Evolutionary conservation across 1,284 basidiomycete genomes (phyloP).

Genomic region (Cryptococcus jaspeensis): DNA sequence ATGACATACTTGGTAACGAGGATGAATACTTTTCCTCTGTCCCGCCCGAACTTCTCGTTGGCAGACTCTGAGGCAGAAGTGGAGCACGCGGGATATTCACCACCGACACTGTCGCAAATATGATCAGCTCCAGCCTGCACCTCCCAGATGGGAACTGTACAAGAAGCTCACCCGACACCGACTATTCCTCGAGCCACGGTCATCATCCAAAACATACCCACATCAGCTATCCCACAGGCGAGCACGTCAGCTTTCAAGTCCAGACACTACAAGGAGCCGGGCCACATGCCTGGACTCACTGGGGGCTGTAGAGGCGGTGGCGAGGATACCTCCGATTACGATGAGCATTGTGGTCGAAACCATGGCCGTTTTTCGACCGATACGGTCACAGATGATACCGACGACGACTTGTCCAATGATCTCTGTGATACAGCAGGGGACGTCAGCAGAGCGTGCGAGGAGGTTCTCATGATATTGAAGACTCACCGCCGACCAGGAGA

Average conservation of each 20-base stretch:
- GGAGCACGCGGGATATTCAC: conserved; percentile 73
- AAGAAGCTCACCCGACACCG: conserved; percentile 59
- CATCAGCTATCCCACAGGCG: conserved; percentile 7
- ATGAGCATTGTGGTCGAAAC: conserved; percentile 69
- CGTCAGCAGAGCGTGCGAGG: no score
- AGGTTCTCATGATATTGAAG: no score
- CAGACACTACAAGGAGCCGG: not conserved
- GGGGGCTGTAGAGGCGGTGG: conserved; percentile 66
- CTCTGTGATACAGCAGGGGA: conserved; percentile 27
- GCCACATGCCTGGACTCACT: conserved; percentile 19
- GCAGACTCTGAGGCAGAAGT: conserved; percentile 68
- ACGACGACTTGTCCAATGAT: conserved; percentile 25
- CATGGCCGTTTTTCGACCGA: conserved; percentile 70
- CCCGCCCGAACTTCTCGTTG: conserved; percentile 64
- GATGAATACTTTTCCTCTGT: conserved; percentile 70
- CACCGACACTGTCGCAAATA: conserved; percentile 58
- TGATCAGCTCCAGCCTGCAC: no score
- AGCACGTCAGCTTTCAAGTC: not conserved
- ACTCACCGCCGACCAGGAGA: conserved; percentile 62
- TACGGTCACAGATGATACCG: conserved; percentile 67
- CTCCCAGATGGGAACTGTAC: no score
- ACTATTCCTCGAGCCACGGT: conserved; percentile 70
- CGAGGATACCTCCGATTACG: conserved; percentile 67
- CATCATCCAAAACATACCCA: conserved; percentile 69
- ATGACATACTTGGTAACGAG: conserved; percentile 63